Base-by-base conservation (phyloP, 345 rosid species). In the Clarkia xantiana region DNA sequence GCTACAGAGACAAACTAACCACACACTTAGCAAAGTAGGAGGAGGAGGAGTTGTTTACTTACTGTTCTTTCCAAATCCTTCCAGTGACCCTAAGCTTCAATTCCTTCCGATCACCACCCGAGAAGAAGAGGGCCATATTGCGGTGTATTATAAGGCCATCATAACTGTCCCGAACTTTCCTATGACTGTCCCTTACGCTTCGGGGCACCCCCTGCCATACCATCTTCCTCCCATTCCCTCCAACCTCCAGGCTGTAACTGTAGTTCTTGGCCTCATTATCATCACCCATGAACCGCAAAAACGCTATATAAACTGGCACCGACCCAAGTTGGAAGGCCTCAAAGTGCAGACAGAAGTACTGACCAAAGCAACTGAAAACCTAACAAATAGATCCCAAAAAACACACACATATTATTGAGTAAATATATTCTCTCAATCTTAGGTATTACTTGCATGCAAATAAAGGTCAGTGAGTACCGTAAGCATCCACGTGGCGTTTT, bases 351-450 rank as follows among this genome's bases (percentile, higher is more conserved):
- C 94, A 80, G 53, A 84, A 80, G 53, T 72, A 80, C 64, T 80
- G 89, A 49, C 88, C 94, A 60, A 67, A 84, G 81, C 86, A 84
- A 56, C 94, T 76, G 59, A 78, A 84, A 46, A 84, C 86, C 94
- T 84, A 40, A 44, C 42, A 44, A n/a, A 23, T 25, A 20, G 20
- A 41, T 45, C 22, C 12, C 3, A 44, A 14, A 45, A 45, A 45
- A 17, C 1, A 4, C 11, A 44, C 11, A 17, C 2, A 22, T 8
- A 16, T 17, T 45, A 11, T 9, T 8, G 11, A 16, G 12, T 15
- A 45, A 16, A 22, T 2, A 16, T 45, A 4, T 17, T 3, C 0
- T 29, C 8, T 29, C 36, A 29, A 29, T 29, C 36, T 29, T 29
- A 53, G 50, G n/a, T 12, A 14, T 7, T 42, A 42, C 46, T 52